phyloP scores from a whole-genome alignment of 2,329 filamentous ascomycete species.

The Fusarium sp. region DNA sequence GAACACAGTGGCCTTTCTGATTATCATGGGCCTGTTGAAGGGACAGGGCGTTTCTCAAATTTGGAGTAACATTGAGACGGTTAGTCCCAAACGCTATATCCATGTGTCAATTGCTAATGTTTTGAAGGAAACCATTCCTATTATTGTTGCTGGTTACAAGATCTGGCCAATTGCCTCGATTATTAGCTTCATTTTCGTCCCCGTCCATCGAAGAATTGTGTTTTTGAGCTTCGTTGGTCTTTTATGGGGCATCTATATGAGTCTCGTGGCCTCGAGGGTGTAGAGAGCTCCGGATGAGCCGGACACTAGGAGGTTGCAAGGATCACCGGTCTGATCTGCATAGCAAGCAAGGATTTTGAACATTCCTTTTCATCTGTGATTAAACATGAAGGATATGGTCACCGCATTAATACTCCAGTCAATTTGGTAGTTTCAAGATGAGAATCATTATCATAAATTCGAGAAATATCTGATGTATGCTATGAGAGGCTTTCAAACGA shows the following conservation, averaged over 20 bases:
- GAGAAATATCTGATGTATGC: too few species aligned
- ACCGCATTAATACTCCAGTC: too few species aligned
- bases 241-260: conserved; percentile 64
- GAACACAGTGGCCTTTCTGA: conserved; percentile 59
- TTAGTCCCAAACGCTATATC: conserved; percentile 21
- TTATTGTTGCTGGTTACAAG: conserved; percentile 62
- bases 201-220: conserved; percentile 61
- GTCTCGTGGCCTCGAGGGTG: conserved; percentile 57
- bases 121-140: conserved; percentile 56
- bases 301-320: neutral
- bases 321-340: neutral
- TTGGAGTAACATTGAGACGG: conserved; percentile 52
- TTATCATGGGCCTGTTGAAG: conserved; percentile 61
- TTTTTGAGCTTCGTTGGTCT: conserved; percentile 62
- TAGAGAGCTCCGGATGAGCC: conserved; percentile 25
- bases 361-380: neutral
- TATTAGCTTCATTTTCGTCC: conserved; percentile 61
- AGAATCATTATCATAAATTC: neutral
- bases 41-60: conserved; percentile 53
- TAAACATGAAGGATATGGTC: too few species aligned
- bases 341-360: neutral
- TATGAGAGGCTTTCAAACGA: too few species aligned
- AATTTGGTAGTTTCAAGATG: too few species aligned
- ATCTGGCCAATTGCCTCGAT: conserved; percentile 64
- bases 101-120: conserved; percentile 1